A percentile compares a stretch with the other conserved stretches of the same genome.
Conservation (phyloP, 2,329 filamentous ascomycete genomes). For the Cercospora canescens region DNA sequence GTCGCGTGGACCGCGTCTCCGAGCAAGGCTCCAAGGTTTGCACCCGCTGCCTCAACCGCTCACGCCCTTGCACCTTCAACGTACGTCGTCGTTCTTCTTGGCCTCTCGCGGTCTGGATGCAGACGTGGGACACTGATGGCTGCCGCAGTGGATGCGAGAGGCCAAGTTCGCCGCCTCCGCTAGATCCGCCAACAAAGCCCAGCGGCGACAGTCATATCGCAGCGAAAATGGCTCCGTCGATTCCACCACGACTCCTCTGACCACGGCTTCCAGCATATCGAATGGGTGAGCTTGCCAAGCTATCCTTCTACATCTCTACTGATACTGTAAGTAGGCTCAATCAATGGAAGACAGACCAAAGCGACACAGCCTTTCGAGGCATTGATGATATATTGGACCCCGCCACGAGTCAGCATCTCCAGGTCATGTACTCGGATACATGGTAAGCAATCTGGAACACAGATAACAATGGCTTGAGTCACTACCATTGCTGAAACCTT, state of each 20-base stretch:
- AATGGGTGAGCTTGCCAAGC: background rate
- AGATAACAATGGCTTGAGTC: background rate
- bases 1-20: background rate
- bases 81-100: background rate
- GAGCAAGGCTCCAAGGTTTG: constrained; percentile 3
- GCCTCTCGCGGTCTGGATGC: background rate
- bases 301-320: background rate
- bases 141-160: constrained; percentile 8
- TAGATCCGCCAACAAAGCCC: background rate
- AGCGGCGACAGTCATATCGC: background rate
- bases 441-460: background rate
- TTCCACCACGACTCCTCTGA: background rate
- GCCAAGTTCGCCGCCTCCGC: background rate
- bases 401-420: background rate
- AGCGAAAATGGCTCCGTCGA: background rate
- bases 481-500: background rate
- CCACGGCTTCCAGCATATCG: background rate
- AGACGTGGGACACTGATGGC: background rate
- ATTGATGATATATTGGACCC: background rate
- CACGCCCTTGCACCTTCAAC: background rate
- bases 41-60: background rate
- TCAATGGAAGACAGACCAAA: background rate
- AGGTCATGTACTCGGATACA: background rate
- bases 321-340: background rate
- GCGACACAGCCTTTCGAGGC: background rate